A percentile compares a stretch with the other conserved stretches of the same genome.
These are phyloP conservation scores for Botrytis medusae DNA, from an alignment of 2,329 filamentous ascomycete species.

Conservation along the genomic window DNA sequence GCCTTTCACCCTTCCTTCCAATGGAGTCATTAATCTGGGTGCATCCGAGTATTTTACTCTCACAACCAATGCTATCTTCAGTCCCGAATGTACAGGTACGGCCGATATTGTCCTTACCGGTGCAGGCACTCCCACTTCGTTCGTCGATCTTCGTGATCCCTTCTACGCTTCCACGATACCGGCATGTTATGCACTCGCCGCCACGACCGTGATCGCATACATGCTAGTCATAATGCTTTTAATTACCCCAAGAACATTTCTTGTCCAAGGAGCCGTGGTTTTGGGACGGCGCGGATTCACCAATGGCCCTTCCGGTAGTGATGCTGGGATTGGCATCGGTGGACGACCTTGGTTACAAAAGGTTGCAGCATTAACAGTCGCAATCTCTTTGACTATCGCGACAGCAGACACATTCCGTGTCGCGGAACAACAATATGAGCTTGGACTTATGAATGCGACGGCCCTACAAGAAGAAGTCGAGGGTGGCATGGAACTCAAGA, in stretches of 20 bases:
- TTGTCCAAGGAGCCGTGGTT: slow-evolving; percentile 80
- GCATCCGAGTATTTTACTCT: slow-evolving; percentile 44
- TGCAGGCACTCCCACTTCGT: slow-evolving; percentile 26
- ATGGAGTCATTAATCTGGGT: slow-evolving; percentile 49
- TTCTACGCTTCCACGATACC: slow-evolving; percentile 95
- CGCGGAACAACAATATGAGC: slow-evolving; percentile 76
- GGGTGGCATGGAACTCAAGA: slow-evolving; percentile 79
- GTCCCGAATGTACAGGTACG: slow-evolving; percentile 48
- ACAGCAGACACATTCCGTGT: slow-evolving; percentile 88
- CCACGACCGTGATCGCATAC: slow-evolving; percentile 86
- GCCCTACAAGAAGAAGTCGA: slow-evolving; percentile 77
- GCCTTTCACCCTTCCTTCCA: slow-evolving; percentile 60
- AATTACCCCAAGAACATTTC: slow-evolving; percentile 86
- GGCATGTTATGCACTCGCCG: slow-evolving; percentile 88
- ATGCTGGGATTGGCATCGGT: slow-evolving; percentile 77
- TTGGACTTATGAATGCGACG: slow-evolving; percentile 76
- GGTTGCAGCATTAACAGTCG: slow-evolving; percentile 69
- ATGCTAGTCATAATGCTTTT: slow-evolving; percentile 87
- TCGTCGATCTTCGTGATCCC: slow-evolving; percentile 68
- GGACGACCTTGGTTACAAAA: slow-evolving; percentile 93
- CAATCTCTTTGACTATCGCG: slow-evolving; percentile 88
- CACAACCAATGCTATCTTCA: slow-evolving; percentile 49
- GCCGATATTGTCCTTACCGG: slow-evolving; percentile 36
- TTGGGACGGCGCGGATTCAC: slow-evolving; percentile 82
- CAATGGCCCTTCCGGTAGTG: slow-evolving; percentile 67